Conservation (phyloP, 164 flowering plant species). For the Chimonanthus salicifolius region DNA sequence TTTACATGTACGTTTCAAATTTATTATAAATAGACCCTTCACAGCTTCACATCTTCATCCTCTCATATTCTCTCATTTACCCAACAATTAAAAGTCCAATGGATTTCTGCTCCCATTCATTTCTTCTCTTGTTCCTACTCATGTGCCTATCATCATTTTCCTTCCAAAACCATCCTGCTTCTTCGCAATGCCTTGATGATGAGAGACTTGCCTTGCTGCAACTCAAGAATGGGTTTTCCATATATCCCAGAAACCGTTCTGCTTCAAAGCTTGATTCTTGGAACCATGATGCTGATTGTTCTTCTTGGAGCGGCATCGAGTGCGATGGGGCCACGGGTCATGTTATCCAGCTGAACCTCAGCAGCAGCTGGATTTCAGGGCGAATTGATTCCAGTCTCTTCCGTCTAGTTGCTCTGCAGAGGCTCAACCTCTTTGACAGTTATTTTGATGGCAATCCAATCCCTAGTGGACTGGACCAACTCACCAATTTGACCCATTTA, state of each 20-base stretch:
- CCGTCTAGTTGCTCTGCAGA: constrained; percentile 9
- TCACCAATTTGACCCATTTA: constrained; percentile 10
- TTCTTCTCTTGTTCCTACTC: too few relatives aligned
- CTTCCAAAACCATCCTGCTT: too few relatives aligned
- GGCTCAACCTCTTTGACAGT: constrained; percentile 7
- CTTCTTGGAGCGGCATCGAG: constrained; percentile 15
- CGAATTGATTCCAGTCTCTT: constrained; percentile 11
- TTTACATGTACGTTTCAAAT: too few relatives aligned
- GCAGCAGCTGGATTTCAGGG: constrained; percentile 3
- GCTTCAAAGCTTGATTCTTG: constrained; percentile 1
- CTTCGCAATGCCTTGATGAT: not conserved
- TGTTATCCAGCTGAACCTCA: constrained; percentile 17
- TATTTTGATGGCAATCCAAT: not conserved
- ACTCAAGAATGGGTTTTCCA: not conserved
- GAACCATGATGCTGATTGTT: constrained; percentile 4
- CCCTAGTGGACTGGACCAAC: constrained; percentile 3
- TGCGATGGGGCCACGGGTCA: constrained; percentile 5
- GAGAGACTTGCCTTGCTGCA: not conserved
- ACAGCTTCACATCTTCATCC: too few relatives aligned
- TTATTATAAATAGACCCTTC: too few relatives aligned
- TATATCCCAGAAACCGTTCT: not conserved
- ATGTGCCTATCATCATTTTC: too few relatives aligned
- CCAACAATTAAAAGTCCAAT: too few relatives aligned
- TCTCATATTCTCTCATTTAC: too few relatives aligned
- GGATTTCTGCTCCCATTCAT: too few relatives aligned